Evolutionary conservation across 108 stramenopile genomes (phyloP).

Genomic region (Skeletonema grethae): DNA sequence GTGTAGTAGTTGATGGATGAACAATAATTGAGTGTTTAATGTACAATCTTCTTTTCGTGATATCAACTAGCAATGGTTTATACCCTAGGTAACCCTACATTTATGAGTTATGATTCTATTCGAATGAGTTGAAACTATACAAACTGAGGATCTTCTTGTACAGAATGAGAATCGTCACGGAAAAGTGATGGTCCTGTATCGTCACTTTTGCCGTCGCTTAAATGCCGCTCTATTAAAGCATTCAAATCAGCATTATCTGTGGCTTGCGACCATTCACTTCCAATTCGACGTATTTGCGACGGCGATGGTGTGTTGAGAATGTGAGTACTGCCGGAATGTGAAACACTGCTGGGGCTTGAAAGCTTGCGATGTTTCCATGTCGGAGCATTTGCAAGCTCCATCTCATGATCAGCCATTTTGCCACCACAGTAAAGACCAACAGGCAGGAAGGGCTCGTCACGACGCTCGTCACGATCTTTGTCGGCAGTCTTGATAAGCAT

Average conservation of each 20-base stretch:
- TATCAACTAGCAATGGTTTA: no score
- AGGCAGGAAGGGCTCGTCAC: background rate
- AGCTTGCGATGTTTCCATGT: background rate
- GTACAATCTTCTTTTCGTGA: no score
- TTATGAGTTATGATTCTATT: background rate
- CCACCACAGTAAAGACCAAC: slow-evolving; percentile 12
- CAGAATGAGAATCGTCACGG: background rate
- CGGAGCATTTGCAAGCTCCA: slow-evolving; percentile 4
- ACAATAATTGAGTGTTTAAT: no score
- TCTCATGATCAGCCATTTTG: background rate
- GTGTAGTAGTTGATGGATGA: no score
- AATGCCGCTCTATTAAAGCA: background rate
- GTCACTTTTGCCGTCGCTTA: background rate
- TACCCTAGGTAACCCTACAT: background rate
- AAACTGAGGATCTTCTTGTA: background rate
- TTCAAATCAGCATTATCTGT: slow-evolving; percentile 5
- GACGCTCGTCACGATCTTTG: background rate
- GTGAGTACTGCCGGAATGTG: background rate
- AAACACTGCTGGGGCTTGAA: background rate
- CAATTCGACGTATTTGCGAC: background rate
- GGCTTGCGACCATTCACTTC: slow-evolving; percentile 1
- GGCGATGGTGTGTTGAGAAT: background rate
- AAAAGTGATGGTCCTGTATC: background rate
- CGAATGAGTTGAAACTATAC: background rate
- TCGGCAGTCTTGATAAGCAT: slow-evolving; percentile 38